Percentiles rank a stretch among this genome's conserved stretches.
Conservation (phyloP, 2,329 filamentous ascomycete genomes). For the Pseudocercospora macadamiae region DNA sequence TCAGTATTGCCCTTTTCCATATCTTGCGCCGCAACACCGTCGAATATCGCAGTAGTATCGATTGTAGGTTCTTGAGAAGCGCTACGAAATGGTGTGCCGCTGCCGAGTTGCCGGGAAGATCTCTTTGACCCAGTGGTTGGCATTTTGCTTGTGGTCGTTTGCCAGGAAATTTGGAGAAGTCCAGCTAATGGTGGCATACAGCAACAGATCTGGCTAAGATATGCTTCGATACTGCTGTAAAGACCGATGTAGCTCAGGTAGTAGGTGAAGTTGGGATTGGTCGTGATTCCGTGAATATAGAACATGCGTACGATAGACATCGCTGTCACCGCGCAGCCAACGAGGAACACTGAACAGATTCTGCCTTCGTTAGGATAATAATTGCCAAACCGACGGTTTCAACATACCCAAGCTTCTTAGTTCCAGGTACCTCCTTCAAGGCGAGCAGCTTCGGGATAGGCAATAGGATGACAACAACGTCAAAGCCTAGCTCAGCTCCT, state of each 20-base stretch:
- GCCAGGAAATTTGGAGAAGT: constrained; percentile 6
- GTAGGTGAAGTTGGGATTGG: constrained; percentile 17
- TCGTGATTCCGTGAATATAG: constrained; percentile 10
- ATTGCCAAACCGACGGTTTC: too few relatives aligned
- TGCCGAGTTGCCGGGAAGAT: constrained; percentile 6
- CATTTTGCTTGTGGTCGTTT: background rate
- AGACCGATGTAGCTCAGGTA: constrained; percentile 20
- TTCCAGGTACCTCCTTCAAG: constrained; percentile 5
- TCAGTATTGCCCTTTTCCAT: background rate
- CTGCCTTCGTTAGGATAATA: constrained; percentile 5
- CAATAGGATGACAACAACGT: constrained; percentile 19
- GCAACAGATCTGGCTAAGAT: constrained; percentile 23
- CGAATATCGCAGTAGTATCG: constrained; percentile 2
- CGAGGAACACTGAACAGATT: constrained; percentile 15
- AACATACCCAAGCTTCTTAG: constrained; percentile 20
- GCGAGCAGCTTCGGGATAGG: constrained; percentile 16
- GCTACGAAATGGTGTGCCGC: background rate
- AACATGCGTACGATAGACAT: constrained; percentile 20
- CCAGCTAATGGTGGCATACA: constrained; percentile 22
- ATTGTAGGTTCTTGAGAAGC: constrained; percentile 7
- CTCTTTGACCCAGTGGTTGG: constrained; percentile 11
- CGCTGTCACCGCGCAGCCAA: constrained; percentile 19
- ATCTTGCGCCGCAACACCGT: background rate
- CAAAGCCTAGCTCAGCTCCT: constrained; percentile 11
- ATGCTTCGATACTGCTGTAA: constrained; percentile 22